Conservation (phyloP, 2,329 filamentous ascomycete species). For the Apiospora marii region DNA sequence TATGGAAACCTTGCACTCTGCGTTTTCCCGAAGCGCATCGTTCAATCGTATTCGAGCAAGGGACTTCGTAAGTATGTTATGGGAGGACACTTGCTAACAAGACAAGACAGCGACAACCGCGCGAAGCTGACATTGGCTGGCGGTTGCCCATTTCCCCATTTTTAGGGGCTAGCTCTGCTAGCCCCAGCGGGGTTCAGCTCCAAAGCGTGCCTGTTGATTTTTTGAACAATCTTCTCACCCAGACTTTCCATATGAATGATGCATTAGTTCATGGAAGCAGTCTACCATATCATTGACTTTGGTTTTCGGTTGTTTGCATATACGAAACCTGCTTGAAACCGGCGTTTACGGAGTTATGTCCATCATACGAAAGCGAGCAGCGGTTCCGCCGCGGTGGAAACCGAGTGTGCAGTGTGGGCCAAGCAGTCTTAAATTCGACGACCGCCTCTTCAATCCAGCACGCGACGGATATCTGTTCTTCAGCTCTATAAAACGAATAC, state of each 20-base stretch:
- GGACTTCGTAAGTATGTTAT: too few relatives aligned
- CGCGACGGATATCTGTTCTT: neutral
- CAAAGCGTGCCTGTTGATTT: neutral
- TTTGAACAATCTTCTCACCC: neutral
- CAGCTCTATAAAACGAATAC: neutral
- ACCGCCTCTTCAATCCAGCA: neutral
- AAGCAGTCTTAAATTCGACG: neutral
- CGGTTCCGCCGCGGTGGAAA: neutral
- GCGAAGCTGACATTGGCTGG: too few relatives aligned
- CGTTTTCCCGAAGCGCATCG: too few relatives aligned
- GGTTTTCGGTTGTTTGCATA: neutral
- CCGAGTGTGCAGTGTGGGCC: neutral
- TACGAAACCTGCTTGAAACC: conserved; percentile 10
- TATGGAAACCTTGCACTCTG: too few relatives aligned
- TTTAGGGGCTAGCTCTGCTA: neutral
- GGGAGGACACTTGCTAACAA: too few relatives aligned
- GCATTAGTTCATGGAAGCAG: neutral
- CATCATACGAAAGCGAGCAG: neutral
- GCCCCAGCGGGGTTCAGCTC: neutral
- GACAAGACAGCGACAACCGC: too few relatives aligned
- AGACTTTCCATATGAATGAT: neutral
- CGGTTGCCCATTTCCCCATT: too few relatives aligned
- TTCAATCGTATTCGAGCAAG: too few relatives aligned
- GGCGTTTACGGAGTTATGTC: neutral
- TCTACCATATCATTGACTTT: too few relatives aligned